phyloP scores from a whole-genome alignment of 305 asterid genomes.

The Euphrasia arctica region DNA sequence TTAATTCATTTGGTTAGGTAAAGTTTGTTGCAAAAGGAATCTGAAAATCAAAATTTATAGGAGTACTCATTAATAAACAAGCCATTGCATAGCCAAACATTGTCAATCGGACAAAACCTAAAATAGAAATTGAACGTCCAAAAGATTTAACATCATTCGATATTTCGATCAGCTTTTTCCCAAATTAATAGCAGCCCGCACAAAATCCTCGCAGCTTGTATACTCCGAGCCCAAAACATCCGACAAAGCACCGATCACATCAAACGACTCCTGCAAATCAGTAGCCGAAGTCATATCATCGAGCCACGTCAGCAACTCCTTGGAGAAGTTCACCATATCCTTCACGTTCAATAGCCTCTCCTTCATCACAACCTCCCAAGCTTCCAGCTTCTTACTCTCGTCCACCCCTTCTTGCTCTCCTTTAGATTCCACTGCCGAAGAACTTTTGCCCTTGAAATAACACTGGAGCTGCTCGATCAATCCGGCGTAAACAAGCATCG shows the following conservation, averaged over 20 bases:
- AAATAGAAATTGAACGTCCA: background rate
- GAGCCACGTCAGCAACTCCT: constrained; percentile 83
- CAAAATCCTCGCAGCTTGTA: constrained; percentile 75
- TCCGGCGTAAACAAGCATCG: constrained; percentile 94
- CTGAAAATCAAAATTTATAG: background rate
- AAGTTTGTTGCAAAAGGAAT: too few species aligned
- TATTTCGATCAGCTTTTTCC: constrained; percentile 46
- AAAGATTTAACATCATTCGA: background rate
- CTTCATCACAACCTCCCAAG: constrained; percentile 89
- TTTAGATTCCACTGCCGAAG: constrained; percentile 23
- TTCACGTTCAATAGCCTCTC: constrained; percentile 64
- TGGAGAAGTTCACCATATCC: constrained; percentile 83
- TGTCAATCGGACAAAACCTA: background rate
- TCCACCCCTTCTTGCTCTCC: constrained; percentile 46
- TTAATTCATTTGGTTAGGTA: too few species aligned
- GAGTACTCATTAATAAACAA: background rate
- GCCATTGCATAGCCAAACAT: constrained; percentile 1
- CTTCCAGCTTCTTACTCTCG: constrained; percentile 58
- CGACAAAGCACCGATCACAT: constrained; percentile 65
- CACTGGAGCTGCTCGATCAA: constrained; percentile 93
- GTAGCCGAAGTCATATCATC: constrained; percentile 72
- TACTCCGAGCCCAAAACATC: constrained; percentile 66
- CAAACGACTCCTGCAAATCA: constrained; percentile 88
- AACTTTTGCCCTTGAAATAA: constrained; percentile 64
- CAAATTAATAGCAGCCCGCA: constrained; percentile 61